phyloP scores from a whole-genome alignment of 371 early-diverging fungal species.

The Mortierella sp. region DNA sequence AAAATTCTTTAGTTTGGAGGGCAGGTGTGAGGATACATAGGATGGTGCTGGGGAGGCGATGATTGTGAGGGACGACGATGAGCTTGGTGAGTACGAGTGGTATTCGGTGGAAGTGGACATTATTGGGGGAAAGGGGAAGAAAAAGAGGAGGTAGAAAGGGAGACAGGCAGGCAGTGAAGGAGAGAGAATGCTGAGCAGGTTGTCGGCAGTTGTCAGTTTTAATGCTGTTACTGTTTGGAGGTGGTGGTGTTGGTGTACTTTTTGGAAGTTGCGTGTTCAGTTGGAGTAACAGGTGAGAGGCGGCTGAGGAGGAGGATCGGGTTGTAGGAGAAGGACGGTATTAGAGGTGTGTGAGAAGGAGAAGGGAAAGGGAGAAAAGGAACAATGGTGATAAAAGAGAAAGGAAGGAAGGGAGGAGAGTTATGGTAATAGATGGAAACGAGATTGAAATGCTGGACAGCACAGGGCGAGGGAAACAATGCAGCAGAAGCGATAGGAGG shows the following conservation, averaged over 20 bases:
- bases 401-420: background rate
- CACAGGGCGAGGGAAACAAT: background rate
- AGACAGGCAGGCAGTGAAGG: too few relatives aligned
- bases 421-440: too few relatives aligned
- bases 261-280: background rate
- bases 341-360: background rate
- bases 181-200: background rate
- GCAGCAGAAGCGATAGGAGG: background rate
- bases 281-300: too few relatives aligned
- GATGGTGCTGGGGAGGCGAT: slow-evolving; percentile 49
- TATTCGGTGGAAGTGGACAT: slow-evolving; percentile 24
- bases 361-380: background rate
- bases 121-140: background rate
- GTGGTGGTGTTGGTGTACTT: background rate
- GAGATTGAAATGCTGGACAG: background rate
- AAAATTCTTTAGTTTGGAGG: slow-evolving; percentile 43
- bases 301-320: background rate
- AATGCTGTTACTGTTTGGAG: background rate
- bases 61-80: slow-evolving; percentile 48
- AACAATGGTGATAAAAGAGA: background rate
- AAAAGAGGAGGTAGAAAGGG: background rate
- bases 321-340: background rate
- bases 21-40: slow-evolving; percentile 29
- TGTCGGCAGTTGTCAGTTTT: background rate
- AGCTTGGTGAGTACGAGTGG: slow-evolving; percentile 35